Conservation (phyloP, 441 rosid genomes). For the Gossypium trilobum region DNA sequence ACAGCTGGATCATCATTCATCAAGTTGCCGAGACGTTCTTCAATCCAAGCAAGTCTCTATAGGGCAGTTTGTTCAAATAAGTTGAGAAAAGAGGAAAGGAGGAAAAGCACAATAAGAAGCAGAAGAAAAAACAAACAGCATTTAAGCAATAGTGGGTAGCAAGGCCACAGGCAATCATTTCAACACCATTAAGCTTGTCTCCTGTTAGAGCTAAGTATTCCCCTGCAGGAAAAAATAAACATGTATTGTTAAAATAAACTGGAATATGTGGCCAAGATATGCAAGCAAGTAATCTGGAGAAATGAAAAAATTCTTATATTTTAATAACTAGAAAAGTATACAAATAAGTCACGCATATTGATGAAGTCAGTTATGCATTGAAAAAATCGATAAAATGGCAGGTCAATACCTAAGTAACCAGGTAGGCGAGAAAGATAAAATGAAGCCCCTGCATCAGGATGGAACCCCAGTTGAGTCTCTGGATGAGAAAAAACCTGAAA, state of each 20-base stretch:
- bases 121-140: slow-evolving; percentile 36
- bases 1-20: slow-evolving; percentile 66
- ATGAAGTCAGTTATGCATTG: background rate
- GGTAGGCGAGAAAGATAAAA: slow-evolving; percentile 83
- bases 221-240: slow-evolving; percentile 32
- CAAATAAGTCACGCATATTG: background rate
- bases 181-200: slow-evolving; percentile 69
- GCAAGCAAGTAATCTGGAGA: background rate
- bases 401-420: slow-evolving; percentile 63
- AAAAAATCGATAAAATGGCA: background rate
- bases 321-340: slow-evolving; percentile 12
- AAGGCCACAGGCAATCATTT: slow-evolving; percentile 86
- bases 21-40: slow-evolving; percentile 73
- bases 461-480: slow-evolving; percentile 82
- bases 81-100: slow-evolving; percentile 11
- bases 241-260: background rate
- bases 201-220: slow-evolving; percentile 82
- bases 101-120: slow-evolving; percentile 15
- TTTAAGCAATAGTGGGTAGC: slow-evolving; percentile 74
- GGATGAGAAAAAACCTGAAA: slow-evolving; percentile 71
- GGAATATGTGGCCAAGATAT: background rate
- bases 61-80: slow-evolving; percentile 13
- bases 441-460: slow-evolving; percentile 94
- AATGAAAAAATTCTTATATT: background rate
- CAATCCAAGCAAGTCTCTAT: slow-evolving; percentile 64